phyloP scores from a whole-genome alignment of 208 protist genomes.

The Angomonas ambiguus region DNA sequence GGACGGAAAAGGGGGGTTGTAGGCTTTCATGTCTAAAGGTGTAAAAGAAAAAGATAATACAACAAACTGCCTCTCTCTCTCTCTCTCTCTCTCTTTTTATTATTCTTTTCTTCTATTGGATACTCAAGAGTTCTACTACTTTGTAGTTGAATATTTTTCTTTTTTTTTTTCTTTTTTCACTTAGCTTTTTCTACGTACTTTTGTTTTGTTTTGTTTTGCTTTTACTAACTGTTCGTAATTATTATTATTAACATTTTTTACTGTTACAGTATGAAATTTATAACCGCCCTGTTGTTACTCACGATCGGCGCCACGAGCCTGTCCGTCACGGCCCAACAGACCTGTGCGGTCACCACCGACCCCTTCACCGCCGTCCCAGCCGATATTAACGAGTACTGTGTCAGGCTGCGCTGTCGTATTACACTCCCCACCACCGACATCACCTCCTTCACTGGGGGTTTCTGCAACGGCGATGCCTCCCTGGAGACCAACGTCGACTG shows the following conservation, averaged over 20 bases:
- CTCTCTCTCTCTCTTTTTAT: background rate
- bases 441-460: constrained; percentile 16
- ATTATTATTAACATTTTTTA: constrained; percentile 7
- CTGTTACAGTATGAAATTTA: background rate
- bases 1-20: too few relatives aligned
- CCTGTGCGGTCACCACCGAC: constrained; percentile 17
- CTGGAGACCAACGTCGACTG: constrained; percentile 22
- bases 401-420: constrained; percentile 23
- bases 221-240: background rate
- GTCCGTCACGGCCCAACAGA: constrained; percentile 11
- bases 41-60: too few relatives aligned
- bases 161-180: constrained; percentile 15
- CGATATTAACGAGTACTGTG: constrained; percentile 21
- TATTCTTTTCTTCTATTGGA: background rate
- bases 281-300: background rate
- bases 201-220: constrained; percentile 12
- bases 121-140: background rate
- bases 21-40: too few relatives aligned
- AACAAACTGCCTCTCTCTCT: too few relatives aligned
- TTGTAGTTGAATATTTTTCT: background rate
- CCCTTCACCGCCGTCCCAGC: constrained; percentile 20
- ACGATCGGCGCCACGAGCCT: background rate
- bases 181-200: too few relatives aligned
- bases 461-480: constrained; percentile 30
- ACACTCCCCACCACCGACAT: constrained; percentile 16